Conservation (phyloP, 164 flowering plant genomes). For the Nymphaea colorata region DNA sequence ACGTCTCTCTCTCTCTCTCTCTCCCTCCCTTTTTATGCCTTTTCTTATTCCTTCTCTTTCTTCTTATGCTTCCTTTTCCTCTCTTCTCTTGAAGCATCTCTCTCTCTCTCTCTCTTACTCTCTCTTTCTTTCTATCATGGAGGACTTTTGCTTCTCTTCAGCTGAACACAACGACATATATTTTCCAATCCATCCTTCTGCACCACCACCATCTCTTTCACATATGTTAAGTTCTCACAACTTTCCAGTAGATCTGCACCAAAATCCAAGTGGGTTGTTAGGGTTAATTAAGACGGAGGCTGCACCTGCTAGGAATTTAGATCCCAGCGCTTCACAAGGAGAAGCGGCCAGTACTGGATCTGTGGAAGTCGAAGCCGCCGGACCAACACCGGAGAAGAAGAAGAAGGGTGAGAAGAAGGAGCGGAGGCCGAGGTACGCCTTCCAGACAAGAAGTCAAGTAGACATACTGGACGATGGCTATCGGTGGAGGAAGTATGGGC, state of each 20-base stretch:
- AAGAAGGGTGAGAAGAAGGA: conserved; percentile 39
- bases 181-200: conserved; percentile 18
- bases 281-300: conserved; percentile 9
- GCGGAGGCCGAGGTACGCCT: conserved; percentile 49
- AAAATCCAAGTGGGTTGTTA: conserved; percentile 9
- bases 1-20: conserved; percentile 3
- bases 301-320: background rate
- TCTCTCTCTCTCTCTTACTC: background rate
- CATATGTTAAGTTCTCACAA: background rate
- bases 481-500: conserved; percentile 90
- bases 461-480: conserved; percentile 92
- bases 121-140: conserved; percentile 13
- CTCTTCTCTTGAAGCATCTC: no score
- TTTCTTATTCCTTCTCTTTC: background rate
- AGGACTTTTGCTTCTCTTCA: conserved; percentile 10
- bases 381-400: conserved; percentile 8
- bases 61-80: background rate
- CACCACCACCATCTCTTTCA: conserved; percentile 5
- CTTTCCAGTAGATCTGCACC: conserved; percentile 6
- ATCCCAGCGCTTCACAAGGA: background rate
- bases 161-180: background rate
- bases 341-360: background rate
- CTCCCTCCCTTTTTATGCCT: conserved; percentile 2
- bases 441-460: conserved; percentile 67
- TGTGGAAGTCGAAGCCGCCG: conserved; percentile 8